These are phyloP conservation scores for Xylariales sp. DNA, from an alignment of 2,329 filamentous ascomycete species.

Conservation along the genomic window DNA sequence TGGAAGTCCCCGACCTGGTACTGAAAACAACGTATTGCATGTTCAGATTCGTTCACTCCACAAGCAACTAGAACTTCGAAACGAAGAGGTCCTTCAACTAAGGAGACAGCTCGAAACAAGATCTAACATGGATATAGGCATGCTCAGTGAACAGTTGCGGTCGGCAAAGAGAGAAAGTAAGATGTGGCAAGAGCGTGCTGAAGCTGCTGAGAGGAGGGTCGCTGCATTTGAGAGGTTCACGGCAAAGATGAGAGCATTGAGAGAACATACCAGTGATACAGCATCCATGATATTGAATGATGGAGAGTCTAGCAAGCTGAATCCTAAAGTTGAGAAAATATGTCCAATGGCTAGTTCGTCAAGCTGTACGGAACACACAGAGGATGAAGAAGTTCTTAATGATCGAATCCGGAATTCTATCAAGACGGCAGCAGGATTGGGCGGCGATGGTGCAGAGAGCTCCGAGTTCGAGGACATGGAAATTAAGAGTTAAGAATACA, in stretches of 20 bases:
- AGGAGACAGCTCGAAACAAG: constrained; percentile 40
- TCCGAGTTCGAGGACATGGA: no score
- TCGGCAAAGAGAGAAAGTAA: constrained; percentile 34
- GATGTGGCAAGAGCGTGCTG: constrained; percentile 52
- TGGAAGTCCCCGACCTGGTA: constrained; percentile 15
- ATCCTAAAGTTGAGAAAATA: not conserved
- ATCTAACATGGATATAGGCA: constrained; percentile 37
- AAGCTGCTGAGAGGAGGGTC: constrained; percentile 50
- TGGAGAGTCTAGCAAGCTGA: not conserved
- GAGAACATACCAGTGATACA: not conserved
- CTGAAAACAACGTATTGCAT: constrained; percentile 35
- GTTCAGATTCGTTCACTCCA: constrained; percentile 46
- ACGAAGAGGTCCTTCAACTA: constrained; percentile 41
- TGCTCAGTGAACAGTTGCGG: constrained; percentile 44
- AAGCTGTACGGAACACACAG: constrained; percentile 10
- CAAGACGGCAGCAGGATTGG: constrained; percentile 3
- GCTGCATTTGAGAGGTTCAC: constrained; percentile 42
- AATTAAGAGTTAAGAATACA: no score
- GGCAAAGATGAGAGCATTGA: constrained; percentile 21
- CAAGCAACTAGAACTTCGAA: constrained; percentile 37
- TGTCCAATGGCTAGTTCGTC: constrained; percentile 3
- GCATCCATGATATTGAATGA: no score
- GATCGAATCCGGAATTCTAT: constrained; percentile 8
- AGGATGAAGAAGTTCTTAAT: constrained; percentile 10
- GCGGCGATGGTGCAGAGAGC: constrained; percentile 1